Conservation (phyloP, 2,329 filamentous ascomycete species). For the Metarhizium humberi region DNA sequence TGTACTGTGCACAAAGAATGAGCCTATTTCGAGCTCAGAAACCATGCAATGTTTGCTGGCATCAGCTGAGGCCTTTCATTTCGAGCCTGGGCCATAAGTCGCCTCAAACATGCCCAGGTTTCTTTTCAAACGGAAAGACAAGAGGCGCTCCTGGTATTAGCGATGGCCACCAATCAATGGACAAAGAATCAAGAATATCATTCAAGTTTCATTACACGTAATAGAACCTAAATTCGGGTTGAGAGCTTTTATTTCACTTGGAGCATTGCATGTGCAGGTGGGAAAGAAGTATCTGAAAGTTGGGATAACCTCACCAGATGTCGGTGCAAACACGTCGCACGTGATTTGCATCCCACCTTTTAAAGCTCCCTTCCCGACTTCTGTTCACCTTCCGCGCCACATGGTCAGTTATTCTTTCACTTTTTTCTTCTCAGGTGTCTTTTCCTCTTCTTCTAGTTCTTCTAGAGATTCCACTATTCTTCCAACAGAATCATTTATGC, state of each 20-base stretch:
- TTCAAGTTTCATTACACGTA: too few species aligned
- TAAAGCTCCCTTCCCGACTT: neutral
- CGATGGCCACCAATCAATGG: too few species aligned
- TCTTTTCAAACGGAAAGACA: too few species aligned
- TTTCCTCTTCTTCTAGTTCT: neutral
- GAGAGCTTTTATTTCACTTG: neutral
- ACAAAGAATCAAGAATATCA: too few species aligned
- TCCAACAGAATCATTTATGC: neutral
- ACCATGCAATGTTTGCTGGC: too few species aligned
- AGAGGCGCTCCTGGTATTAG: too few species aligned
- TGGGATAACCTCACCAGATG: neutral
- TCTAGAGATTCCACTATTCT: neutral
- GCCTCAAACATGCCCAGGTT: too few species aligned
- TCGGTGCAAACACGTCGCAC: neutral
- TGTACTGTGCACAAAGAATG: too few species aligned
- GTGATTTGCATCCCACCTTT: neutral
- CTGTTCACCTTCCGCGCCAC: neutral
- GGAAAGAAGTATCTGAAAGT: neutral
- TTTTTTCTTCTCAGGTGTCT: neutral
- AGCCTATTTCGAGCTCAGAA: too few species aligned
- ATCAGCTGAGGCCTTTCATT: too few species aligned
- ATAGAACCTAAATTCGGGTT: too few species aligned
- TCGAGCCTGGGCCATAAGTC: too few species aligned
- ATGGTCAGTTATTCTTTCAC: neutral
- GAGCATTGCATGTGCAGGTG: neutral